These are phyloP conservation scores for Ceratocystis albifundus DNA, from an alignment of 2,329 filamentous ascomycete species.

Conservation along the genomic window DNA sequence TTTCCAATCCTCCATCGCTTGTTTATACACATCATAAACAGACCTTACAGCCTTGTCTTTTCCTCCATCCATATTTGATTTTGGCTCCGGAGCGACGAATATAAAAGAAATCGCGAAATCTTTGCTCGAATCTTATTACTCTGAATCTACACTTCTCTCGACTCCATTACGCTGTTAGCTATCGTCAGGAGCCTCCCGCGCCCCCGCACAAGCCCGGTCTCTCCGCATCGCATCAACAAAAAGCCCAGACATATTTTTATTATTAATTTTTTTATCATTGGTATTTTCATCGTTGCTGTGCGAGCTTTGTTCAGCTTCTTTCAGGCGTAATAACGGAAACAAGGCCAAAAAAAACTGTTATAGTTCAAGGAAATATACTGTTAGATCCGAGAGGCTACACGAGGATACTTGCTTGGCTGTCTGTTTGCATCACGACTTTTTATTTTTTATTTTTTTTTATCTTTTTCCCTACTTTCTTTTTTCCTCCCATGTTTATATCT, in stretches of 20 bases:
- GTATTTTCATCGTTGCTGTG: not conserved
- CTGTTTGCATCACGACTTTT: conserved; percentile 7
- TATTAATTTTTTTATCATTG: too few relatives aligned
- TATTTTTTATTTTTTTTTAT: not conserved
- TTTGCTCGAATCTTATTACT: not conserved
- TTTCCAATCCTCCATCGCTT: not conserved
- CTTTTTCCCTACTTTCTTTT: not conserved
- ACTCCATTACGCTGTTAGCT: not conserved
- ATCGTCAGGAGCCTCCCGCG: not conserved
- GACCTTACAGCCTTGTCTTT: not conserved
- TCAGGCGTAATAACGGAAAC: not conserved
- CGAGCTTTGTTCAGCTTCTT: not conserved
- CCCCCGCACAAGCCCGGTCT: not conserved
- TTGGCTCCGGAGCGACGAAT: not conserved
- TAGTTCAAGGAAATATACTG: not conserved
- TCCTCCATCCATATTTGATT: not conserved
- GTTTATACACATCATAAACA: not conserved
- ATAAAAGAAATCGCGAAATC: not conserved
- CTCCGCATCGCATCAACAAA: not conserved
- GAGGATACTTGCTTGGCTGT: not conserved
- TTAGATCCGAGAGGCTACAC: too few relatives aligned
- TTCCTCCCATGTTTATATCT: not conserved
- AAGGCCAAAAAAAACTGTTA: not conserved
- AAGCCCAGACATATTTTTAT: not conserved
- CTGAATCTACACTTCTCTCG: too few relatives aligned